Conservation (phyloP, 208 protist species). For the Zelonia costaricensis region DNA sequence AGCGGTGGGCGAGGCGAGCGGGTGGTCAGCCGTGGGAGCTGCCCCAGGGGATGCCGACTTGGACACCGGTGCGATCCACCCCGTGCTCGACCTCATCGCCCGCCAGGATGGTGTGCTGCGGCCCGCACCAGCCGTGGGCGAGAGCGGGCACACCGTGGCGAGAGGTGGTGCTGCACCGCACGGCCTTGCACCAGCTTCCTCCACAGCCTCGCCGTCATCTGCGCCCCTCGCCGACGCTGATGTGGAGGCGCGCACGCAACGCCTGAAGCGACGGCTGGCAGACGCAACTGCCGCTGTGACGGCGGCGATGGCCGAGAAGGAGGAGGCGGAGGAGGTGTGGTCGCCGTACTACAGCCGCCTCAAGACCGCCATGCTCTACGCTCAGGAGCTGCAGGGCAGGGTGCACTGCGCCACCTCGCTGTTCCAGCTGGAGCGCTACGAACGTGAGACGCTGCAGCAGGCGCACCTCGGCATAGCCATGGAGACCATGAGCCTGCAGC, state of each 20-base stretch:
- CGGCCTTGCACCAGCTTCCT: too few species aligned
- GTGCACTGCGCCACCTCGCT: conserved; percentile 47
- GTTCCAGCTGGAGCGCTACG: conserved; percentile 54
- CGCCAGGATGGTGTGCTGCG: background rate
- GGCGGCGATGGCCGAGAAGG: conserved; percentile 17
- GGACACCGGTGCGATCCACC: background rate
- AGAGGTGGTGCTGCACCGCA: too few species aligned
- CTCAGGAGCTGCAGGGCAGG: conserved; percentile 45
- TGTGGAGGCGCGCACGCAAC: background rate
- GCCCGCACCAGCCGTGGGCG: too few species aligned
- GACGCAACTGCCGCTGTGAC: conserved; percentile 1
- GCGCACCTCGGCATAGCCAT: conserved; percentile 48
- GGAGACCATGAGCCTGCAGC: conserved; percentile 56
- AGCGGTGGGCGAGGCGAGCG: too few species aligned
- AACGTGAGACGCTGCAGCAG: conserved; percentile 71
- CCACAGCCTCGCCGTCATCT: conserved; percentile 4
- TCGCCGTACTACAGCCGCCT: conserved; percentile 35
- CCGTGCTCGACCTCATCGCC: conserved; percentile 10
- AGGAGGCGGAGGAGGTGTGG: conserved; percentile 33
- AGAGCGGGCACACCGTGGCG: too few species aligned
- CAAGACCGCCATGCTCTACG: conserved; percentile 35
- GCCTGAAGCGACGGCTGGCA: conserved; percentile 16
- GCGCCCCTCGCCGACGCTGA: background rate
- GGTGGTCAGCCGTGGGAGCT: too few species aligned
- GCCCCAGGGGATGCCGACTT: too few species aligned